Evolutionary conservation across 306 rosid genomes (phyloP), one percentile per base, ranked within the genome.

Genomic region (Gillenia trifoliata): DNA sequence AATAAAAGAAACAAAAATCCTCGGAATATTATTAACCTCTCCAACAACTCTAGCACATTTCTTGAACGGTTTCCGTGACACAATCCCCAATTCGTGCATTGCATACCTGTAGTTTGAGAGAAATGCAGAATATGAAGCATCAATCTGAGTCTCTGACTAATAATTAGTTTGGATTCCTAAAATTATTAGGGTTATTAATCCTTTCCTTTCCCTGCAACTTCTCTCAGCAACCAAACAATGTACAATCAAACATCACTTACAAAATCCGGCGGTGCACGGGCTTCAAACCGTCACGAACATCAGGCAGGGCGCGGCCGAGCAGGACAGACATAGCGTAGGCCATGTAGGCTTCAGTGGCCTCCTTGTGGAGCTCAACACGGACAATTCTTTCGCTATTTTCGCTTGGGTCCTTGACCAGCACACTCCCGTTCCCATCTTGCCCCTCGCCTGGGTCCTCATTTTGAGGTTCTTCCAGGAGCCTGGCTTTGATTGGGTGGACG

Each of bases 31-130:
- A 73, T 73, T 75, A 78, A 89, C 98, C 99, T 94, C 99, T 87
- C 99, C 99, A 82, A 94, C 99, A 73, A 94, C 99, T 87, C 99
- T 90, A 23, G 99, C 99, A 75, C 99, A 90, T 88, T 94, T 94
- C 95, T 85, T 90, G 86, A 90, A 94, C 2, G 99, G 95, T 79
- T 89, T 94, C 74, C 86, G 85, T 2, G 99, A 94, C 26, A 92
- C 73, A 78, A 94, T 92, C 38, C 99, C 94, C 66, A 94, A 87
- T 84, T 92, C 99, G 34, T 94, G 97, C 99, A 94, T 94, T 41
- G 99, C 99, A 78, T 83, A 94, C 79, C 99, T 92, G 89, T 63
- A 70, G 68, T 73, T 64, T 16, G 54, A 22, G 30, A 36, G 50
- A 8, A 2, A 74, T 8, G 12, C 9, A 66, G 11, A 29, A 60